Evolutionary conservation across 148 eudicot genomes (phyloP).

Genomic region (Chenopodium quinoa): DNA sequence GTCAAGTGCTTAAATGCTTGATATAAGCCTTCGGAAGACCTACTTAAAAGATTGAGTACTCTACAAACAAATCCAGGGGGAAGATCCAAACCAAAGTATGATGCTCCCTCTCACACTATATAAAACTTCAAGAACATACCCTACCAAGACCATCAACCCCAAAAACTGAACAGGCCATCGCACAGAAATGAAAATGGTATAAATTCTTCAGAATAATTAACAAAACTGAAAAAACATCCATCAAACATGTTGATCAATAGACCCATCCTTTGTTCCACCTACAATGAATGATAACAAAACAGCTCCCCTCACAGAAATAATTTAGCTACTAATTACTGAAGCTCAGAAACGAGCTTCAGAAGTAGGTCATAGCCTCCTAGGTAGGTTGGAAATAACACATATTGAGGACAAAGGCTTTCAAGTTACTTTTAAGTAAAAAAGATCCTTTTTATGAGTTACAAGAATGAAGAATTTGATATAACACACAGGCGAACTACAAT

Average conservation of each 20-base stretch:
- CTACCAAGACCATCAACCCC: background rate
- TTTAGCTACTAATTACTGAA: background rate
- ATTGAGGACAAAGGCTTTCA: background rate
- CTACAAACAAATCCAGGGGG: background rate
- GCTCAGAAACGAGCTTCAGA: background rate
- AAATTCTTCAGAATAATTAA: background rate
- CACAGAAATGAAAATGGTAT: background rate
- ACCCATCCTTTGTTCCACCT: background rate
- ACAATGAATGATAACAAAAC: background rate
- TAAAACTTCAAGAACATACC: background rate
- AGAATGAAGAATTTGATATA: background rate
- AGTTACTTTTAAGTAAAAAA: background rate
- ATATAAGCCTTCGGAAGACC: background rate
- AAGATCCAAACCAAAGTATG: conserved; percentile 1
- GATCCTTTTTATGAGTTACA: background rate
- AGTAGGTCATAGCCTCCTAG: background rate
- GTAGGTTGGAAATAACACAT: background rate
- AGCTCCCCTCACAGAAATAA: background rate
- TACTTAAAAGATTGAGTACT: background rate
- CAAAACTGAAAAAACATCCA: background rate
- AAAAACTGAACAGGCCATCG: background rate
- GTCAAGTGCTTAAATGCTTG: background rate
- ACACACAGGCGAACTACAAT: background rate
- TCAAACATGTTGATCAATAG: background rate
- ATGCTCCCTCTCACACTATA: background rate